A percentile compares a stretch with the other conserved stretches of the same genome.
Conservation (phyloP, 2,329 filamentous ascomycete genomes). For the Ramularia endophylla region DNA sequence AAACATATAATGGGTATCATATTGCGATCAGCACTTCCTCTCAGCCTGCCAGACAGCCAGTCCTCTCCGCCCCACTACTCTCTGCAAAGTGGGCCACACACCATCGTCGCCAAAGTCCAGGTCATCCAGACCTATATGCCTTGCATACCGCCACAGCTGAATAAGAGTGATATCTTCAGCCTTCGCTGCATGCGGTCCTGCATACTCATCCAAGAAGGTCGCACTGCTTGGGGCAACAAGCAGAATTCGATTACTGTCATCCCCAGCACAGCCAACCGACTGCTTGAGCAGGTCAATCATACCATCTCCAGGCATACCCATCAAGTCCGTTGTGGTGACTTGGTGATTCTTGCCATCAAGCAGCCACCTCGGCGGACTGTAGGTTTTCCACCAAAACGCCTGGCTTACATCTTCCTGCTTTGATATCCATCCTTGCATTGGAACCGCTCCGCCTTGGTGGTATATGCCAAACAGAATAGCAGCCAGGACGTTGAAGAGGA, state of each 20-base stretch:
- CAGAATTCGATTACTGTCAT: slow-evolving; percentile 40
- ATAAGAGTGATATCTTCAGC: slow-evolving; percentile 45
- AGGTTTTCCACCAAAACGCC: slow-evolving; percentile 81
- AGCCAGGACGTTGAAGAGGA: slow-evolving; percentile 62
- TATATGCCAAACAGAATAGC: slow-evolving; percentile 73
- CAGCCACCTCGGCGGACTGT: slow-evolving; percentile 74
- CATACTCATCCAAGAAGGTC: slow-evolving; percentile 58
- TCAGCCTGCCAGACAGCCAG: slow-evolving; percentile 40
- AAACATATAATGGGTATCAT: background rate
- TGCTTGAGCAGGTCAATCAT: slow-evolving; percentile 55
- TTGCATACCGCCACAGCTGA: slow-evolving; percentile 62
- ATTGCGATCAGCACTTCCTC: slow-evolving; percentile 32
- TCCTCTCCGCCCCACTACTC: slow-evolving; percentile 50
- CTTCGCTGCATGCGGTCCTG: background rate
- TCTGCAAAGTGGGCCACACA: slow-evolving; percentile 61
- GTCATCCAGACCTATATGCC: slow-evolving; percentile 73
- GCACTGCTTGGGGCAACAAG: slow-evolving; percentile 69
- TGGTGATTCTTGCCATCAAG: slow-evolving; percentile 69
- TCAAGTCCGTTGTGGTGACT: slow-evolving; percentile 65
- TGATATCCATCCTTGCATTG: slow-evolving; percentile 68
- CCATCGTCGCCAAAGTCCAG: slow-evolving; percentile 74
- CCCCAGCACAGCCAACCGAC: slow-evolving; percentile 56
- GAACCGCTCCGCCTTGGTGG: slow-evolving; percentile 73
- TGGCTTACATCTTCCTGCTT: slow-evolving; percentile 60
- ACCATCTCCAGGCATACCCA: slow-evolving; percentile 59